Percentiles rank a stretch among this genome's conserved stretches.
phyloP scores from a whole-genome alignment of 2,329 filamentous ascomycete genomes.

The Chaetomium olivaceum region DNA sequence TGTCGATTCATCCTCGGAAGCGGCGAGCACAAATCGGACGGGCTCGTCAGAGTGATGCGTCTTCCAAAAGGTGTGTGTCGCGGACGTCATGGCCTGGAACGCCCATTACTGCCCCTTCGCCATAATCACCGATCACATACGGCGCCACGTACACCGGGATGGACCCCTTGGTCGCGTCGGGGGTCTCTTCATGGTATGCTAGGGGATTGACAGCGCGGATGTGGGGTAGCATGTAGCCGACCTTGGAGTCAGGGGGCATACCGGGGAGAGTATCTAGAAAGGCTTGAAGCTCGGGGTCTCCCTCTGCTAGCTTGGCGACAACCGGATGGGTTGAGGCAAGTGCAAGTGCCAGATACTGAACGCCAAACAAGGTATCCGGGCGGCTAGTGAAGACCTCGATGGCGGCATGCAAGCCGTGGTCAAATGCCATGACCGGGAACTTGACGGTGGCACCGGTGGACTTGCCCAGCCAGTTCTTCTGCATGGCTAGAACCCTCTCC shows the following conservation, averaged over 20 bases:
- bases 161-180: conserved; percentile 53
- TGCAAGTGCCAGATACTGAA: conserved; percentile 80
- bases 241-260: conserved; percentile 57
- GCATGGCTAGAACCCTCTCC: conserved; percentile 78
- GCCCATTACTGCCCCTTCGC: conserved; percentile 87
- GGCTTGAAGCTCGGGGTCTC: conserved; percentile 61
- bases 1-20: conserved; percentile 51
- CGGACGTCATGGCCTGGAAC: conserved; percentile 82
- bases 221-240: conserved; percentile 66
- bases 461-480: conserved; percentile 84
- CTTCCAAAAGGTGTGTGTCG: conserved; percentile 79
- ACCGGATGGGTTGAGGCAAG: conserved; percentile 72
- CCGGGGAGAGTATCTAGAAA: conserved; percentile 67
- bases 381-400: conserved; percentile 82
- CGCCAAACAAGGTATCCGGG: conserved; percentile 83
- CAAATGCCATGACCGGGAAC: conserved; percentile 60
- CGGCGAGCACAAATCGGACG: conserved; percentile 63
- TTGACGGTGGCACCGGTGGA: conserved; percentile 71
- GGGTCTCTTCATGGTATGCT: conserved; percentile 53
- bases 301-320: conserved; percentile 60
- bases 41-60: conserved; percentile 63
- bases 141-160: conserved; percentile 79
- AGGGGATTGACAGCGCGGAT: conserved; percentile 67
- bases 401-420: conserved; percentile 44
- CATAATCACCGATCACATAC: conserved; percentile 83